These are phyloP conservation scores for Penicillium atrosanguineum DNA, from an alignment of 495 filamentous ascomycete species.

Conservation along the genomic window DNA sequence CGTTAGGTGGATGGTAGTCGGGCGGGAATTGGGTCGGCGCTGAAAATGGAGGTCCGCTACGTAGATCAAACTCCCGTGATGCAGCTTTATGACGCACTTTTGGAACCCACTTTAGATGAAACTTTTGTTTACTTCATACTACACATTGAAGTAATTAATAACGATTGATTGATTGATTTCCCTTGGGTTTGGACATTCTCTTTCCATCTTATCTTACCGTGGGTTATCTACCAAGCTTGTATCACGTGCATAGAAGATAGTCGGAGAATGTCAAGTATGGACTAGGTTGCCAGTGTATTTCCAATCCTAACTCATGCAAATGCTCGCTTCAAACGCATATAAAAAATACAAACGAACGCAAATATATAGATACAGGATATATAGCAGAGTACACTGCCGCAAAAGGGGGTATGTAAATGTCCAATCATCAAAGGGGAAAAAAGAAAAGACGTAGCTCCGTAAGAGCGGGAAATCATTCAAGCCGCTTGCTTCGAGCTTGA, in stretches of 20 bases:
- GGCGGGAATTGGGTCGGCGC: conserved; percentile 15
- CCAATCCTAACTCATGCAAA: conserved; percentile 19
- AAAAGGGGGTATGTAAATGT: conserved; percentile 19
- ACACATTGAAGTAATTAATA: not conserved
- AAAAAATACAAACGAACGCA: conserved; percentile 9
- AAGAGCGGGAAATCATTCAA: conserved; percentile 40
- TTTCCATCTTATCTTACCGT: not conserved
- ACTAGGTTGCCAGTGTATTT: conserved; percentile 8
- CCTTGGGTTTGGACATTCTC: not conserved
- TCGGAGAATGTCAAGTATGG: not conserved
- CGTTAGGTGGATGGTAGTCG: conserved; percentile 14
- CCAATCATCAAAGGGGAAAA: conserved; percentile 13
- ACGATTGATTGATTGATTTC: not conserved
- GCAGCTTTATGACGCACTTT: conserved; percentile 28
- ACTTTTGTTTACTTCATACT: not conserved
- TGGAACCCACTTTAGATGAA: conserved; percentile 13
- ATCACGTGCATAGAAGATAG: not conserved
- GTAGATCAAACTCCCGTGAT: conserved; percentile 28
- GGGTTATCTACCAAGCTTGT: not conserved
- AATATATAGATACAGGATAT: conserved; percentile 22
- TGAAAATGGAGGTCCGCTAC: conserved; percentile 20
- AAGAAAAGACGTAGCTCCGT: conserved; percentile 6
- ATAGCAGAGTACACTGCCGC: conserved; percentile 9
- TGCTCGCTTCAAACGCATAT: conserved; percentile 19
- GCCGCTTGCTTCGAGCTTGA: conserved; percentile 50